phyloP scores from a whole-genome alignment of 331 rosid species.

The Pyracantha coccinea region DNA sequence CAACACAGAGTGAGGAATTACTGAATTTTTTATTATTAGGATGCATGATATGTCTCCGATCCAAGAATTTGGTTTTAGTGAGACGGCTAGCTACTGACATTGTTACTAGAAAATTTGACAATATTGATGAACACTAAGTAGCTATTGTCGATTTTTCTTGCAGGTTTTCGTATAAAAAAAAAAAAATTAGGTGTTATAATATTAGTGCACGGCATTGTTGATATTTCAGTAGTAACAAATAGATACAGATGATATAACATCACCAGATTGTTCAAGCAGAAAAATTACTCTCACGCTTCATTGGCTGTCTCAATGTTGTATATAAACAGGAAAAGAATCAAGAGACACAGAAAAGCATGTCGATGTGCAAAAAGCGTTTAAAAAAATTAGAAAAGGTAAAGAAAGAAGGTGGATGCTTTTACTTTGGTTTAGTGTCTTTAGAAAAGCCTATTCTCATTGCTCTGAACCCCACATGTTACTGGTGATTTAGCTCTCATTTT shows the following conservation, averaged over 20 bases:
- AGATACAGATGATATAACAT: background rate
- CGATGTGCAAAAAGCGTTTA: background rate
- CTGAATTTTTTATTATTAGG: background rate
- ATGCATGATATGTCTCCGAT: too few relatives aligned
- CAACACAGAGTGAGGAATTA: background rate
- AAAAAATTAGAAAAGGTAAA: conserved; percentile 9
- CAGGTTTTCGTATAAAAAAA: too few relatives aligned
- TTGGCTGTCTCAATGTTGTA: background rate
- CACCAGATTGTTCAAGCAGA: too few relatives aligned
- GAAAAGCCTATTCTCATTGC: conserved; percentile 82
- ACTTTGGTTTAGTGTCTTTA: conserved; percentile 19
- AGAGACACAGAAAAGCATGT: background rate
- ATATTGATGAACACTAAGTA: too few relatives aligned
- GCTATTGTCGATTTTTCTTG: too few relatives aligned
- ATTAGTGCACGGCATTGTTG: too few relatives aligned
- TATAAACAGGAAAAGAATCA: background rate
- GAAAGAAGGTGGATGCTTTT: conserved; percentile 15
- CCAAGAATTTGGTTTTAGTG: background rate
- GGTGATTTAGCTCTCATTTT: conserved; percentile 79
- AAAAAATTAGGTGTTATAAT: too few relatives aligned
- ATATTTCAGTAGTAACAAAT: too few relatives aligned
- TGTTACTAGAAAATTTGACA: too few relatives aligned
- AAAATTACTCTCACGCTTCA: background rate
- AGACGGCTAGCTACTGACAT: too few relatives aligned
- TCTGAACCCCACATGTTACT: conserved; percentile 87